These are phyloP conservation scores for Taphrina deformans DNA, from an alignment of 1,139 yeast species.

Conservation along the genomic window DNA sequence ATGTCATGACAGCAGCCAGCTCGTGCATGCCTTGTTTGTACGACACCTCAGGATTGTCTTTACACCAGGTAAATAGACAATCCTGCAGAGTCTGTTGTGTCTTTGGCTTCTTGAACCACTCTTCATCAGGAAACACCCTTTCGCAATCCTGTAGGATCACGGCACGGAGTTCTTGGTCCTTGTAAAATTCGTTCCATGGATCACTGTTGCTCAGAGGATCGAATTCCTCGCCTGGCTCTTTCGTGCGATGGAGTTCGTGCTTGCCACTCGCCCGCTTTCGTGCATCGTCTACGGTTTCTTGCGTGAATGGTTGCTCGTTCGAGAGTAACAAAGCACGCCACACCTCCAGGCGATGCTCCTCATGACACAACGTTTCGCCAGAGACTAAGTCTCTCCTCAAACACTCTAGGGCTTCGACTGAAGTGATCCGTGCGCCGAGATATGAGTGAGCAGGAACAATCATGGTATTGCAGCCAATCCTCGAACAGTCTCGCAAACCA, in stretches of 20 bases:
- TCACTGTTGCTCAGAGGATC: constrained; percentile 28
- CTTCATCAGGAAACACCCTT: constrained; percentile 61
- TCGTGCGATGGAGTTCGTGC: background rate
- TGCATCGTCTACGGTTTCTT: background rate
- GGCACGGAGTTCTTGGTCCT: constrained; percentile 42
- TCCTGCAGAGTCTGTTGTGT: constrained; percentile 49
- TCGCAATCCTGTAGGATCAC: constrained; percentile 53
- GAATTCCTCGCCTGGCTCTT: background rate
- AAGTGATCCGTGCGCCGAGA: background rate
- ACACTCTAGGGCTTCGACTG: constrained; percentile 23
- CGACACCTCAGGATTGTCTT: constrained; percentile 53
- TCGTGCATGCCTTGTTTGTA: constrained; percentile 68
- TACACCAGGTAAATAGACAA: constrained; percentile 56
- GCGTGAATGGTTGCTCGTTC: background rate
- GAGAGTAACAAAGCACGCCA: constrained; percentile 27
- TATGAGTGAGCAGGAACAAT: constrained; percentile 27
- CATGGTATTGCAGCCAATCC: background rate
- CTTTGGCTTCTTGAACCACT: constrained; percentile 47
- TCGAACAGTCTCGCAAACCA: too few species aligned
- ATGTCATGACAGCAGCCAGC: constrained; percentile 53
- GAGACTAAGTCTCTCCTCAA: constrained; percentile 13
- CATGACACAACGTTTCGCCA: constrained; percentile 16
- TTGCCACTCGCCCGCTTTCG: background rate
- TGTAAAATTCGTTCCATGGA: constrained; percentile 38
- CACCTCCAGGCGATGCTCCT: constrained; percentile 5